Evolutionary conservation across 768 basidiomycete species (phyloP).

Genomic region (Auricularia cornea): DNA sequence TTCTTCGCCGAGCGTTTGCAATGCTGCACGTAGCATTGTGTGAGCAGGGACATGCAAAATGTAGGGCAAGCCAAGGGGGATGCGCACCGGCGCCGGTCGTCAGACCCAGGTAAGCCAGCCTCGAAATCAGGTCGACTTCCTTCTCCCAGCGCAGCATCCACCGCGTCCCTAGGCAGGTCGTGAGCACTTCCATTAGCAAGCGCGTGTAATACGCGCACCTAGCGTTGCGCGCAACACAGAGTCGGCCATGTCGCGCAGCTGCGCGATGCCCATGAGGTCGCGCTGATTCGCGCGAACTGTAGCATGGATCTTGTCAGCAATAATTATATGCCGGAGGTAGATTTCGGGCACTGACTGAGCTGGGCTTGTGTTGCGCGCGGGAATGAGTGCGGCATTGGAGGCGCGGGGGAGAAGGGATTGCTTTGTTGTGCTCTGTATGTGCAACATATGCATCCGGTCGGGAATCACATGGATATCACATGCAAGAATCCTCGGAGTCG

Average conservation of each 20-base stretch:
- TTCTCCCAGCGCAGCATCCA: constrained; percentile 75
- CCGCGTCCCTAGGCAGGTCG: constrained; percentile 54
- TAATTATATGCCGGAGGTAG: constrained; percentile 6
- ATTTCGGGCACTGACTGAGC: constrained; percentile 54
- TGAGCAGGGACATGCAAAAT: constrained; percentile 1
- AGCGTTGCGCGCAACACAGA: constrained; percentile 68
- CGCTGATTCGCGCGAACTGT: constrained; percentile 80
- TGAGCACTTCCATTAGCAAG: constrained; percentile 5
- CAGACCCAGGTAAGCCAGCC: constrained; percentile 63
- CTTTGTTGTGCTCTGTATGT: too few species aligned
- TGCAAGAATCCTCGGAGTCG: too few species aligned
- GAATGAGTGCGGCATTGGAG: constrained; percentile 26
- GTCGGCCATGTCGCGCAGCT: constrained; percentile 68
- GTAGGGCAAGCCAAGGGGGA: not conserved
- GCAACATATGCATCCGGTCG: too few species aligned
- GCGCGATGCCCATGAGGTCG: constrained; percentile 68
- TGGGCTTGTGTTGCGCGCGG: constrained; percentile 78
- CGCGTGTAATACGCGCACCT: constrained; percentile 37
- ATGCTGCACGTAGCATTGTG: constrained; percentile 37
- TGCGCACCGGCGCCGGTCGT: constrained; percentile 64
- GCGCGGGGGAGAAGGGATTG: too few species aligned
- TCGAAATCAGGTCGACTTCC: constrained; percentile 63
- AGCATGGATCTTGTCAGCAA: not conserved
- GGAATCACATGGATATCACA: too few species aligned
- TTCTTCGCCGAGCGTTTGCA: constrained; percentile 84